These are phyloP conservation scores for Xylaria sp. DNA, from an alignment of 2,329 filamentous ascomycete species.

Conservation along the genomic window DNA sequence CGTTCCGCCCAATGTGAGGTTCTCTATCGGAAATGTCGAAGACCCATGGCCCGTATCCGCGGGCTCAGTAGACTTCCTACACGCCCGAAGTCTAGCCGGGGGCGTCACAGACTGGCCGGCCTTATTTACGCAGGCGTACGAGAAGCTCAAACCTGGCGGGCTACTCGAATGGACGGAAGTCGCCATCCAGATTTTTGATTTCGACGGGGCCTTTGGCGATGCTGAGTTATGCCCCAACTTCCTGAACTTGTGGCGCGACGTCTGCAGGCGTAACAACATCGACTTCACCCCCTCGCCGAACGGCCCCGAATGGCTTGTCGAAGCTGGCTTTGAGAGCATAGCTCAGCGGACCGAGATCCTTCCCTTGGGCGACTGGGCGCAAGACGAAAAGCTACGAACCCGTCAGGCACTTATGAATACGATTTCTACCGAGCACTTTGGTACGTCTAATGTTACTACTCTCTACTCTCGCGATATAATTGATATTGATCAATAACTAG, in stretches of 20 bases:
- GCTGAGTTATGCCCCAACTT: slow-evolving; percentile 52
- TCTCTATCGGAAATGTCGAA: slow-evolving; percentile 68
- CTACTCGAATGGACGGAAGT: slow-evolving; percentile 59
- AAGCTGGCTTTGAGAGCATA: slow-evolving; percentile 55
- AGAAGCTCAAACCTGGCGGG: slow-evolving; percentile 57
- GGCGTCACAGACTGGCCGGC: slow-evolving; percentile 58
- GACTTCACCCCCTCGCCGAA: slow-evolving; percentile 56
- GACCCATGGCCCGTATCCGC: slow-evolving; percentile 54
- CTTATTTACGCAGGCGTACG: slow-evolving; percentile 53
- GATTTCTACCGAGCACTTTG: slow-evolving; percentile 51
- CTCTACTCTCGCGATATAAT: neutral
- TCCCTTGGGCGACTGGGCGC: slow-evolving; percentile 55
- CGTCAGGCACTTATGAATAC: slow-evolving; percentile 53
- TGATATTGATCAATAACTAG: slow-evolving; percentile 27
- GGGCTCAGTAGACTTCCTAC: slow-evolving; percentile 55
- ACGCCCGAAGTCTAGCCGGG: slow-evolving; percentile 57
- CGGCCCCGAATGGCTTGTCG: slow-evolving; percentile 51
- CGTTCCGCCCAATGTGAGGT: slow-evolving; percentile 69
- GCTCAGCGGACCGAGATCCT: slow-evolving; percentile 56
- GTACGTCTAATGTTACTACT: slow-evolving; percentile 44
- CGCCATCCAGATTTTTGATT: slow-evolving; percentile 55
- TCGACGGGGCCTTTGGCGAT: slow-evolving; percentile 51
- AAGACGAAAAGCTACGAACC: slow-evolving; percentile 53
- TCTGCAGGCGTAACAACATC: slow-evolving; percentile 49
- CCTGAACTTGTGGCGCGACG: slow-evolving; percentile 48